Conservation (phyloP, 192 early-diverging fungal species). For the Backusella morwellensis region DNA sequence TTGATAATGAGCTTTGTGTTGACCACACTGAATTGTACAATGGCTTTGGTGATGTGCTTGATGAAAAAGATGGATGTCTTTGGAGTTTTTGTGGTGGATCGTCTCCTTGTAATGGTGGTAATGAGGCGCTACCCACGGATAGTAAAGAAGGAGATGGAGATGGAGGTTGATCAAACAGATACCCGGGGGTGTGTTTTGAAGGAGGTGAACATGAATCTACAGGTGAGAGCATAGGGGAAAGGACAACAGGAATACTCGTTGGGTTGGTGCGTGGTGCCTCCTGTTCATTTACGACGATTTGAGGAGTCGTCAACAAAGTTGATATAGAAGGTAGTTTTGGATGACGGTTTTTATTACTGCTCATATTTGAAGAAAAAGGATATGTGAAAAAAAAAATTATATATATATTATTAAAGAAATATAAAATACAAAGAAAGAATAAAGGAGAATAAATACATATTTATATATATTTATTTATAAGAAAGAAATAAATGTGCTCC, state of each 20-base stretch:
- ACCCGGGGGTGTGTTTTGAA: background rate
- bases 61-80: conserved; percentile 10
- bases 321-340: conserved; percentile 12
- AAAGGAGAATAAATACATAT: background rate
- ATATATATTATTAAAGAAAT: background rate
- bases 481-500: background rate
- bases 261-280: background rate
- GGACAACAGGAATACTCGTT: background rate
- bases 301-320: conserved; percentile 6
- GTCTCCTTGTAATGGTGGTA: conserved; percentile 28
- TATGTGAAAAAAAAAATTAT: background rate
- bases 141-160: background rate
- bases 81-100: conserved; percentile 25
- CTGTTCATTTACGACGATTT: background rate
- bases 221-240: conserved; percentile 19
- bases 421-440: conserved; percentile 6
- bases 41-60: conserved; percentile 3
- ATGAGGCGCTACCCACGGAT: background rate
- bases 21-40: conserved; percentile 9
- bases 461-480: background rate
- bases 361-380: conserved; percentile 9
- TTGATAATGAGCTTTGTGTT: background rate
- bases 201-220: conserved; percentile 4
- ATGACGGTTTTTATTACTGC: background rate
- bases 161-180: background rate